Base-by-base conservation (phyloP, 768 basidiomycete species). In the Cystobasidium tubakii region DNA sequence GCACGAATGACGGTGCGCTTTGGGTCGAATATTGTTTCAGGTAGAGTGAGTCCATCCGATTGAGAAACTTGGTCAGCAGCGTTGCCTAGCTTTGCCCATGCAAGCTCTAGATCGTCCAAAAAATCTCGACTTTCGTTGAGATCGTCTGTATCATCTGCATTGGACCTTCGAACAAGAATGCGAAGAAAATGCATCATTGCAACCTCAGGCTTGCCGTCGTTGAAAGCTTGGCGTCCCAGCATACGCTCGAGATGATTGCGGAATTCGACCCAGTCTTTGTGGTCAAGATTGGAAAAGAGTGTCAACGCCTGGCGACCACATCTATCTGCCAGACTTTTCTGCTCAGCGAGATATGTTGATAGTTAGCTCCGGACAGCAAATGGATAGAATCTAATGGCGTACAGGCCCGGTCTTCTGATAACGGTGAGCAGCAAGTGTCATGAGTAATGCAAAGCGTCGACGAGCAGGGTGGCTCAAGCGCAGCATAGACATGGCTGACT, bases 61-160 rank as follows among this genome's bases (percentile, higher is more conserved):
- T 2, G 9, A 1, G 54, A 66, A 74, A 19, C 39, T 33, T 66
- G 36, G 21, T 54, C 33, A 15, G 60, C 36, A n/a, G 29, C 17
- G 42, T 33, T 17, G 23, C 36, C 73, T 10, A 75, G 60, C 0
- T 34, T 27, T 85, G 73, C 79, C 94, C 93, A 89, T 4, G 96
- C 91, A 17, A 92, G 86, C 27, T 86, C 85, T 78, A 98, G 91
- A 82, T 99, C 95, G 73, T 95, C 91, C 42, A 97, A 65, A 3
- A 34, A 27, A 23, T 62, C 64, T 7, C 17, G 46, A 31, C 55
- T 66, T 1, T 1, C 66, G 0, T 17, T 77, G n/a, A n/a, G n/a
- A n/a, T n/a, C n/a, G n/a, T n/a, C n/a, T 1, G 73, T 77, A 54
- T 81, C 78, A 62, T 84, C 81, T 33, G 54, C 62, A 42, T 60